Percentiles rank a stretch among this genome's conserved stretches.
Conservation (phyloP, 2,329 filamentous ascomycete genomes). For the Eutypella sp. region DNA sequence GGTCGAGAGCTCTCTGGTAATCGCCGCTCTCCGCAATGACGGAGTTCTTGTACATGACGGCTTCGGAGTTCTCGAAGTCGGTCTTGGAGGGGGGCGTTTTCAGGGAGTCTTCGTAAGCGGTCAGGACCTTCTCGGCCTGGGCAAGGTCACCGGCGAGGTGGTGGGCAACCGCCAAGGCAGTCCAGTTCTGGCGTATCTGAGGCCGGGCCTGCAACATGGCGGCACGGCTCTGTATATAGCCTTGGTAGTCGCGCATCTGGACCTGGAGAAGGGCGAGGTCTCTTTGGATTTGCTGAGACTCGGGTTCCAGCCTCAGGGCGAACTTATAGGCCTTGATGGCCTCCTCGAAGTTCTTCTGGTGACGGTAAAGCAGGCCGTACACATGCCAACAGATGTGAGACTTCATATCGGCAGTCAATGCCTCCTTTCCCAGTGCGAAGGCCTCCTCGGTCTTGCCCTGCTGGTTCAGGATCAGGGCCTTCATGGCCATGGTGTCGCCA, state of each 20-base stretch:
- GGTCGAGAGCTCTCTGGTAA: slow-evolving; percentile 74
- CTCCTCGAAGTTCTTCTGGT: slow-evolving; percentile 96
- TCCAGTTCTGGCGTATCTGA: slow-evolving; percentile 88
- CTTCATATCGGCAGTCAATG: slow-evolving; percentile 94
- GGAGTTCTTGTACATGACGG: slow-evolving; percentile 88
- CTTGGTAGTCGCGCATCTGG: slow-evolving; percentile 93
- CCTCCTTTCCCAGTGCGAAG: slow-evolving; percentile 86
- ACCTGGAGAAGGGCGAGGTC: slow-evolving; percentile 90
- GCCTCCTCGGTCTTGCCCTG: slow-evolving; percentile 92
- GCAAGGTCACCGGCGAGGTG: slow-evolving; percentile 81
- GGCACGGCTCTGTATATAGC: slow-evolving; percentile 84
- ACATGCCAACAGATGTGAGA: slow-evolving; percentile 99
- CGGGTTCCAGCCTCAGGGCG: slow-evolving; percentile 87
- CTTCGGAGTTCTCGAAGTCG: slow-evolving; percentile 91
- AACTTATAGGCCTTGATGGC: slow-evolving; percentile 99
- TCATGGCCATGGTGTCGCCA: slow-evolving; percentile 98
- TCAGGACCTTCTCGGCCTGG: slow-evolving; percentile 86
- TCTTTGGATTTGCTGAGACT: slow-evolving; percentile 87
- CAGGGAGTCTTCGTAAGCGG: slow-evolving; percentile 87
- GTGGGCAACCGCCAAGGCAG: slow-evolving; percentile 88
- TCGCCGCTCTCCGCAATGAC: slow-evolving; percentile 91
- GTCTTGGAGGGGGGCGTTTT: slow-evolving; percentile 71
- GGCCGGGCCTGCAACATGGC: slow-evolving; percentile 84
- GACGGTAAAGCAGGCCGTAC: slow-evolving; percentile 88
- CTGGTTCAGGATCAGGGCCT: slow-evolving; percentile 91